Conservation (phyloP, 148 eudicot species). For the Dianthus caryophyllus region DNA sequence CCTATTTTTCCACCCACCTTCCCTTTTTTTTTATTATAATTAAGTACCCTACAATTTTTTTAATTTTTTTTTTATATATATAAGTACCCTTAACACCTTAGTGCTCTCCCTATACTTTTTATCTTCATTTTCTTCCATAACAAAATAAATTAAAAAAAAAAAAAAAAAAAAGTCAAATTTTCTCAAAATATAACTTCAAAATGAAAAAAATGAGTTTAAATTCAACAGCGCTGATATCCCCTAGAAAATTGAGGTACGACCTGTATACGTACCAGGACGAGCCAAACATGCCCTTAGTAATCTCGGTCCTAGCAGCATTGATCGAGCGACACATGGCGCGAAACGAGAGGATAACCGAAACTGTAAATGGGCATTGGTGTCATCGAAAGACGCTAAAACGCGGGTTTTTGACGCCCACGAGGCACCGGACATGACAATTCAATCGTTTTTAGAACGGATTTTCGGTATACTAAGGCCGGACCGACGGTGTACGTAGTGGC, state of each 20-base stretch:
- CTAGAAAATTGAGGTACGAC: conserved; percentile 69
- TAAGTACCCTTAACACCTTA: conserved; percentile 8
- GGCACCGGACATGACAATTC: conserved; percentile 84
- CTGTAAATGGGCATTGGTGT: conserved; percentile 30
- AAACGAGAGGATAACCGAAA: conserved; percentile 56
- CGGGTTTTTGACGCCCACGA: conserved; percentile 65
- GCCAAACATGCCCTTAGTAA: conserved; percentile 62
- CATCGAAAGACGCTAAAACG: conserved; percentile 32
- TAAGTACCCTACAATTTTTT: conserved; percentile 6
- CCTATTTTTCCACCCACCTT: conserved; percentile 54
- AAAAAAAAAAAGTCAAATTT: neutral
- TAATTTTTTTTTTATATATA: no score
- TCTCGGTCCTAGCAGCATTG: conserved; percentile 81
- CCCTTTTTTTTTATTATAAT: conserved; percentile 21
- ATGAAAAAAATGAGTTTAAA: conserved; percentile 14
- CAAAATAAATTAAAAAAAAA: conserved; percentile 5
- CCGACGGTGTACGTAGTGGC: conserved; percentile 90
- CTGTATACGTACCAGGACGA: conserved; percentile 58
- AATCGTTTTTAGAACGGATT: conserved; percentile 77
- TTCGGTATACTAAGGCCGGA: conserved; percentile 75
- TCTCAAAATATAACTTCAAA: neutral
- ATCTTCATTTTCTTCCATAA: conserved; percentile 22
- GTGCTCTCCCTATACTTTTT: conserved; percentile 10
- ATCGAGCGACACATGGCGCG: conserved; percentile 72
- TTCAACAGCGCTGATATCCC: conserved; percentile 41